Evolutionary conservation across 495 filamentous ascomycete species (phyloP).

Genomic region (Penicillium ucsense): DNA sequence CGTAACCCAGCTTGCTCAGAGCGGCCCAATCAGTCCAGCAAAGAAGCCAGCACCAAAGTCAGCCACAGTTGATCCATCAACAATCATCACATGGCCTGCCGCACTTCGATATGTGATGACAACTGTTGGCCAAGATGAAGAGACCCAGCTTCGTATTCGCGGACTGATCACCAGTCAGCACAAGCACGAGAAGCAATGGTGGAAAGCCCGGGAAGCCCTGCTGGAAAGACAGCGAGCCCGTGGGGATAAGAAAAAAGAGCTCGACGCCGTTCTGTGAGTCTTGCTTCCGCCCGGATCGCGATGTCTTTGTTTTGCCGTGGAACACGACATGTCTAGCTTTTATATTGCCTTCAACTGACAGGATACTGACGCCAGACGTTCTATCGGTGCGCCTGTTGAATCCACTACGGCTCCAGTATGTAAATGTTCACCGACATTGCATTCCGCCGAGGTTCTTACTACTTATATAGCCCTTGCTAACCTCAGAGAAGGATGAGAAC

Average conservation of each 20-base stretch:
- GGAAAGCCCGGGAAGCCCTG: slow-evolving; percentile 41
- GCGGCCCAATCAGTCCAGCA: slow-evolving; percentile 1
- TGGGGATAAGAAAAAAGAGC: slow-evolving; percentile 39
- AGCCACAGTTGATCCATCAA: slow-evolving; percentile 34
- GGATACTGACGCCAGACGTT: slow-evolving; percentile 16
- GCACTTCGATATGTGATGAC: slow-evolving; percentile 55
- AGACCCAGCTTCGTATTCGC: slow-evolving; percentile 26
- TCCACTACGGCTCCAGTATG: slow-evolving; percentile 26
- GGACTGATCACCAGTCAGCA: slow-evolving; percentile 56
- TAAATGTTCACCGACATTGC: neutral
- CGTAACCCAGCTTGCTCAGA: slow-evolving; percentile 7
- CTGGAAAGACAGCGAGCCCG: slow-evolving; percentile 39
- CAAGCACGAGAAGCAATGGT: slow-evolving; percentile 58
- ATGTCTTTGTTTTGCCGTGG: no score
- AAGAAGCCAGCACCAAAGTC: slow-evolving; percentile 2
- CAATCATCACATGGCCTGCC: slow-evolving; percentile 55
- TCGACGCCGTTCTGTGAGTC: slow-evolving; percentile 42
- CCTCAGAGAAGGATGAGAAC: slow-evolving; percentile 18
- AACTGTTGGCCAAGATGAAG: slow-evolving; percentile 43
- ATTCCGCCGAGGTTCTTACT: neutral
- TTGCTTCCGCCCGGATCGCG: no score
- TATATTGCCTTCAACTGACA: no score
- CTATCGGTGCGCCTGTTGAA: slow-evolving; percentile 31
- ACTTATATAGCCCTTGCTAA: neutral
- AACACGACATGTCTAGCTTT: no score